Base-by-base conservation (phyloP, 352 stramenopile genomes). In the Globisporangium acanthophoron region DNA sequence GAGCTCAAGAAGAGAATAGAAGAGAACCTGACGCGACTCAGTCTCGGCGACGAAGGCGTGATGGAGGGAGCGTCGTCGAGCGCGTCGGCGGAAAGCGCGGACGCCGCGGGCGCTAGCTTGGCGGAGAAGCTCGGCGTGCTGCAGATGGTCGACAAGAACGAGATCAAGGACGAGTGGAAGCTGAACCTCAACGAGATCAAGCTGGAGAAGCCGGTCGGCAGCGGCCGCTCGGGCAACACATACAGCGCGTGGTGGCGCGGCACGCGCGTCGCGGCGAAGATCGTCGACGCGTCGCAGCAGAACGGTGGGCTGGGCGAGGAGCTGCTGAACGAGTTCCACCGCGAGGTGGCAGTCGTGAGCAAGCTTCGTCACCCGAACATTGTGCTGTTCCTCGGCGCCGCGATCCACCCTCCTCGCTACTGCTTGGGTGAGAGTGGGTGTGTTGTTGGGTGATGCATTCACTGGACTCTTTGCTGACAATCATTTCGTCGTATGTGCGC, bases 301-400 rank as follows among this genome's bases (percentile, higher is more conserved):
- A 87, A 78, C 18, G 69, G 82, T 3, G 64, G 65, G 6, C 41
- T 94, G 12, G 85, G 80, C 24, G 78, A 91, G 59, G 85, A 92
- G 39, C 47, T 94, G n/a, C 66, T 92, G 45, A 90, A 90, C 54
- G 85, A 94, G 54, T 94, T 94, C 50, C 75, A 94, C 58, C 85
- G 85, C 9, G 85, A 94, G 59, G 83, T 94, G 27, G 81, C 85
- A 7, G 80, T 94, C 37, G 85, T 92, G 39, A 92, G 80, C 68
- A 92, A 90, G 54, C 65, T 94, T 53, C 85, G 85, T 20, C 85
- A 94, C 56, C 82, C 85, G 7, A 94, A 94, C 59, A 91, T 94
- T 54, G 82, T 94, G 27, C 65, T 94, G 53, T 94, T 94, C 62
- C 74, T 94, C 13, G 85, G 85, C 21, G 85, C 82, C 16, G 82